A percentile compares a stretch with the other conserved stretches of the same genome.
Evolutionary conservation across 441 rosid genomes (phyloP).

Genomic region (Kokia cookei): DNA sequence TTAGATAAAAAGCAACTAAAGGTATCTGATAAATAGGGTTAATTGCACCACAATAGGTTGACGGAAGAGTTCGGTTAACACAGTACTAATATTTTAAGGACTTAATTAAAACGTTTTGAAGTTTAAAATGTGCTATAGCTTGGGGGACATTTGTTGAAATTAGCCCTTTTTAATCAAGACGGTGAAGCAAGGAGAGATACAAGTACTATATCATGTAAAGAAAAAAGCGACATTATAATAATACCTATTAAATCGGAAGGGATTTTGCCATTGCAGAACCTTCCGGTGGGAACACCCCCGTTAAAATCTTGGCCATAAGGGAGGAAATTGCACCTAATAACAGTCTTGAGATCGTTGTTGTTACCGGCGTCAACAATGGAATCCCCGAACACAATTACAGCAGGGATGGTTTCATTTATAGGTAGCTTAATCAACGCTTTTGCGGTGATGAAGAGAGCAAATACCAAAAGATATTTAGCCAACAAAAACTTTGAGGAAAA

Average conservation of each 20-base stretch:
- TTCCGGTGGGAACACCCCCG: slow-evolving; percentile 41
- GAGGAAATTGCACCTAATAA: slow-evolving; percentile 37
- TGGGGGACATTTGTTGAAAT: too few relatives aligned
- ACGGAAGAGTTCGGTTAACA: too few relatives aligned
- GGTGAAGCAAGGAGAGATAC: background rate
- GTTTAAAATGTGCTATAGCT: too few relatives aligned
- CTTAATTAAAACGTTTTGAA: too few relatives aligned
- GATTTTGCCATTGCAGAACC: slow-evolving; percentile 47
- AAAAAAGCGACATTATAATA: background rate
- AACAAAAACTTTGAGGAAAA: background rate
- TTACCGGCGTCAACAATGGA: slow-evolving; percentile 48
- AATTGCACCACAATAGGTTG: too few relatives aligned
- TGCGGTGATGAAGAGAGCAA: background rate
- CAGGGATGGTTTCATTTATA: slow-evolving; percentile 31
- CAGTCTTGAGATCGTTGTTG: slow-evolving; percentile 32
- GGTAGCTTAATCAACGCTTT: slow-evolving; percentile 26
- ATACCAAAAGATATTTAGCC: background rate
- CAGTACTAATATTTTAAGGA: too few relatives aligned
- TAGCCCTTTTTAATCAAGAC: background rate
- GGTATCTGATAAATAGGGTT: background rate
- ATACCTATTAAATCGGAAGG: slow-evolving; percentile 47
- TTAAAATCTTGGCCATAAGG: slow-evolving; percentile 43
- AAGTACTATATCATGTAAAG: too few relatives aligned
- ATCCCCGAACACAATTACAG: slow-evolving; percentile 46
- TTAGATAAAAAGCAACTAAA: background rate